These are phyloP conservation scores for Penicillium psychrosexuale DNA, from an alignment of 2,329 filamentous ascomycete genomes.

Conservation along the genomic window DNA sequence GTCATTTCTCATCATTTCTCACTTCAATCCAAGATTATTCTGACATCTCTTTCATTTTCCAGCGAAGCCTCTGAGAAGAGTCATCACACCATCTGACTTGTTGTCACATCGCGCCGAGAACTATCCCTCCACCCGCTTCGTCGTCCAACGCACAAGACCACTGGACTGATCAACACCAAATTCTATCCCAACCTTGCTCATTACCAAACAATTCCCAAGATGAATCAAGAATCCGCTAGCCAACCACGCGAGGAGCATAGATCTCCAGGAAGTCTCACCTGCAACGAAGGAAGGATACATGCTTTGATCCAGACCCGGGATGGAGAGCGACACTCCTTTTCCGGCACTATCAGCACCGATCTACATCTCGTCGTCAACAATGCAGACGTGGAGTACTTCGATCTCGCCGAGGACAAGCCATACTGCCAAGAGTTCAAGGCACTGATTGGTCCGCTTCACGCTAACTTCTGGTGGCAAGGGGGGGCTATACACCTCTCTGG, in stretches of 20 bases:
- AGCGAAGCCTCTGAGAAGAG: neutral
- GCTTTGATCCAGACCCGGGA: neutral
- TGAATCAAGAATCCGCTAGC: neutral
- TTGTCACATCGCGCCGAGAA: neutral
- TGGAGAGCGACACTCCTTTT: neutral
- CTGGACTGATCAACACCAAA: neutral
- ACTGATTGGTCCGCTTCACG: neutral
- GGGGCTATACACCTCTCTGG: neutral
- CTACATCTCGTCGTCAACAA: neutral
- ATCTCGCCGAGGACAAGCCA: neutral
- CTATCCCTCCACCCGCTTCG: neutral
- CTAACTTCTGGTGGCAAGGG: neutral
- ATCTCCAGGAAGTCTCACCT: neutral
- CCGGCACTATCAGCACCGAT: neutral
- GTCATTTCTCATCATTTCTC: neutral
- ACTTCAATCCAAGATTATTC: neutral
- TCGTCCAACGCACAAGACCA: neutral
- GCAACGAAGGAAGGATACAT: neutral
- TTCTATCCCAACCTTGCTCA: neutral
- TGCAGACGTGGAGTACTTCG: neutral
- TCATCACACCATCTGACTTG: neutral
- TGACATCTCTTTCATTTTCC: neutral
- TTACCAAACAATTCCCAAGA: neutral
- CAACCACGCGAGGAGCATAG: neutral
- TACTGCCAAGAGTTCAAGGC: neutral